Evolutionary conservation across 257 asterid species (phyloP).

Genomic region (Haberlea rhodopensis): DNA sequence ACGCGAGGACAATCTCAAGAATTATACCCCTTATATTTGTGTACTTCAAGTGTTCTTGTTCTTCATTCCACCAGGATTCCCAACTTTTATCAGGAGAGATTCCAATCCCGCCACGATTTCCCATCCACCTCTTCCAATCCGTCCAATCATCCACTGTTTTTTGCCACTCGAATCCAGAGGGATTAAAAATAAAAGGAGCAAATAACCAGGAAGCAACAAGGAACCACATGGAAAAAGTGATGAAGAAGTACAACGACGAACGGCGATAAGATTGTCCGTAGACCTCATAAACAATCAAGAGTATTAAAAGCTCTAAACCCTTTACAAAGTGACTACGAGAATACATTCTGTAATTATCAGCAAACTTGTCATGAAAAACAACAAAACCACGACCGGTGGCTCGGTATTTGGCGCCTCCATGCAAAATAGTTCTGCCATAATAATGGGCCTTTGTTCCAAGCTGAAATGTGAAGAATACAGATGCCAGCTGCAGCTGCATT

Average conservation of each 20-base stretch:
- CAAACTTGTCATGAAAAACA: slow-evolving; percentile 86
- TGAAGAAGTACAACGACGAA: slow-evolving; percentile 65
- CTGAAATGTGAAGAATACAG: slow-evolving; percentile 95
- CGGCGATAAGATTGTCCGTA: slow-evolving; percentile 70
- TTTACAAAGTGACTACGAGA: slow-evolving; percentile 97
- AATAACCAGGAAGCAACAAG: slow-evolving; percentile 90
- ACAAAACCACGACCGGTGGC: slow-evolving; percentile 98
- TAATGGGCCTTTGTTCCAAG: slow-evolving; percentile 95
- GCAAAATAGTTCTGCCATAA: slow-evolving; percentile 79
- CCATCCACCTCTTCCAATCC: slow-evolving; percentile 99
- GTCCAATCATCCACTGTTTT: slow-evolving; percentile 98
- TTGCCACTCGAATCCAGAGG: slow-evolving; percentile 98
- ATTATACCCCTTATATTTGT: slow-evolving; percentile 71
- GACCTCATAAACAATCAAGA: slow-evolving; percentile 70
- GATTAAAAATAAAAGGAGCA: slow-evolving; percentile 97
- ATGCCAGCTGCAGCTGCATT: slow-evolving; percentile 97
- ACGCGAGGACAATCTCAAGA: slow-evolving; percentile 72
- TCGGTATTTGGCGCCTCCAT: slow-evolving; percentile 93
- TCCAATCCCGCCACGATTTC: slow-evolving; percentile 96
- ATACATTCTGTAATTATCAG: slow-evolving; percentile 86
- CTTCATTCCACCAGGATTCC: slow-evolving; percentile 99
- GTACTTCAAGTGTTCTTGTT: slow-evolving; percentile 81
- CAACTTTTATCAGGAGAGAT: slow-evolving; percentile 85
- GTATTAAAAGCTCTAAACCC: slow-evolving; percentile 81
- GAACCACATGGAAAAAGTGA: slow-evolving; percentile 94